Conservation (phyloP, 1,139 yeast genomes). For the Sugiyamaella novakii region DNA sequence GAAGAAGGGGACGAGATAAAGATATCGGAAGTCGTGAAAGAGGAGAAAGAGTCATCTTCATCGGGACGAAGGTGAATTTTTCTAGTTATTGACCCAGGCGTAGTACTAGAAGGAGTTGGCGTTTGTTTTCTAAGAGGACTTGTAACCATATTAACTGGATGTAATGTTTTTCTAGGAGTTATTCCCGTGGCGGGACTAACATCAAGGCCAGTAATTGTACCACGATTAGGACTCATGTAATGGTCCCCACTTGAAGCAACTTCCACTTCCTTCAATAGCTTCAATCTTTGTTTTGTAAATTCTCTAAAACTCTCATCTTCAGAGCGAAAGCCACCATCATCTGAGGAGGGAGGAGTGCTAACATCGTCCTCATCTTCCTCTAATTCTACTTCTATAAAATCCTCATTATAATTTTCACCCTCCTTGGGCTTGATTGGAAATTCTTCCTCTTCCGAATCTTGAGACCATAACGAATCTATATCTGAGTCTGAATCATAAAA, state of each 20-base stretch:
- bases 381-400: neutral
- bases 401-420: neutral
- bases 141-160: too few species aligned
- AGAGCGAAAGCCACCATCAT: neutral
- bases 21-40: neutral
- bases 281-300: constrained; percentile 5
- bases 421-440: constrained; percentile 27
- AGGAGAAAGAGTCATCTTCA: neutral
- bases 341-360: neutral
- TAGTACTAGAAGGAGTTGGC: neutral
- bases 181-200: neutral
- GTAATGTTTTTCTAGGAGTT: too few species aligned
- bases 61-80: neutral
- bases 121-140: neutral
- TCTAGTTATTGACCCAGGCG: neutral
- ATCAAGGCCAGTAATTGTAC: neutral
- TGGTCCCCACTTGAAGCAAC: neutral
- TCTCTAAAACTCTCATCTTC: constrained; percentile 13
- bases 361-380: constrained; percentile 2
- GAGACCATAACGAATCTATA: constrained; percentile 20
- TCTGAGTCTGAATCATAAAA: constrained; percentile 28
- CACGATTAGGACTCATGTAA: neutral
- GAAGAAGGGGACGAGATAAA: neutral
- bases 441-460: constrained; percentile 32
- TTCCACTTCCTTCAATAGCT: neutral